Evolutionary conservation across 768 basidiomycete species (phyloP), one percentile per base, ranked within the genome.

Genomic region (Boletellus sp.): DNA sequence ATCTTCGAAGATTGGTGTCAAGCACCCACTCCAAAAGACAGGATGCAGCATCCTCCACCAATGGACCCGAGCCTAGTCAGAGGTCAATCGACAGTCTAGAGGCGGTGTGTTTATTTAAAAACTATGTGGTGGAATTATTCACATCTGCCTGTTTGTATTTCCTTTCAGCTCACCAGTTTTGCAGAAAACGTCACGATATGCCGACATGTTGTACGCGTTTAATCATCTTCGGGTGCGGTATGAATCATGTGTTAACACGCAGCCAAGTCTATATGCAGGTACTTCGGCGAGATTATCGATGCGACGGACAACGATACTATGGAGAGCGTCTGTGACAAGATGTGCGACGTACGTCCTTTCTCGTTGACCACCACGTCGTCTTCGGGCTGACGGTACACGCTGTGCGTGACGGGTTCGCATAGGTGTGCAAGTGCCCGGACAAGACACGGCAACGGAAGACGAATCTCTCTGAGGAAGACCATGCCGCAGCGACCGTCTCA

Each of bases 401-500:
- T n/a, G n/a, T n/a, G n/a, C 24, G 2, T 36, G 38, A 45, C 26
- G 3, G 28, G 3, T 20, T 24, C 12, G 39, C 20, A n/a, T 16
- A 91, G 90, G 76, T 90, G 3, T 92, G 90, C 70, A 89, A 86
- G 67, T 81, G 82, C 54, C 85, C 87, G 0, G 83, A 83, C 20
- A 90, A 84, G 69, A 78, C 80, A 0, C 73, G 64, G 45, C 69
- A 63, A 3, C 75, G 76, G 23, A 75, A 78, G 48, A 60, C 55
- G 22, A 76, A 74, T n/a, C 72, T 90, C 4, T 78, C 81, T 0
- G 64, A 70, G 3, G 63, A 69, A 26, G 73, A 70, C 2, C 54
- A 63, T 36, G 63, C 74, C 3, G 58, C 56, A 4, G 49, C 61
- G 0, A 62, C 46, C 16, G 34, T 62, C 36, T 63, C 63, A 3